Percentiles rank a stretch among this genome's conserved stretches.
phyloP scores from a whole-genome alignment of 768 basidiomycete species.

The Glaciozyma martinii region DNA sequence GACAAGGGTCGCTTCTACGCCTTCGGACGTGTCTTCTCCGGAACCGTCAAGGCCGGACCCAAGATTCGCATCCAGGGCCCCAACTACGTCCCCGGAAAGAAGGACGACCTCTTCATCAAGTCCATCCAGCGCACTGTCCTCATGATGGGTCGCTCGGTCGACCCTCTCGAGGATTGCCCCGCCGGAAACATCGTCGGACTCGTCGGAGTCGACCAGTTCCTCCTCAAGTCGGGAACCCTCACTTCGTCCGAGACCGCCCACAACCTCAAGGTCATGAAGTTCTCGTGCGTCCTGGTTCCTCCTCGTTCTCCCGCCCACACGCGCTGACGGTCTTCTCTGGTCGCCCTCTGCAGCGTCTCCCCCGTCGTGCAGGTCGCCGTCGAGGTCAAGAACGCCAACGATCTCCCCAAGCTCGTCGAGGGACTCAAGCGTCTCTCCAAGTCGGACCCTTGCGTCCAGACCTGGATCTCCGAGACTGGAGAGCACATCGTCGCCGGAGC shows the following conservation, averaged over 20 bases:
- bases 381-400: constrained; percentile 98
- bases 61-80: constrained; percentile 99
- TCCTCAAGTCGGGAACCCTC: constrained; percentile 97
- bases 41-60: constrained; percentile 90
- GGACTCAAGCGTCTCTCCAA: constrained; percentile 99
- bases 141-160: constrained; percentile 99
- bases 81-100: constrained; percentile 97
- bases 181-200: constrained; percentile 98
- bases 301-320: constrained; percentile 47
- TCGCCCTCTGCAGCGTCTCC: constrained; percentile 58
- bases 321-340: constrained; percentile 97
- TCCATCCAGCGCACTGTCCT: constrained; percentile 96
- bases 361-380: constrained; percentile 98
- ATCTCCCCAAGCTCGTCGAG: constrained; percentile 98
- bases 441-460: constrained; percentile 98
- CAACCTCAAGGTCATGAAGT: constrained; percentile 99
- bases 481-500: constrained; percentile 99
- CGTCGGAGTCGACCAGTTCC: constrained; percentile 99
- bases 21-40: constrained; percentile 99
- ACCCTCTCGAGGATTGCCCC: constrained; percentile 98
- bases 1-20: constrained; percentile 99
- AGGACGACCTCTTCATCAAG: constrained; percentile 96
- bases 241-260: constrained; percentile 97
- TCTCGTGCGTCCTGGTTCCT: constrained; percentile 48
- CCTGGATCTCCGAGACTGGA: constrained; percentile 82